These are phyloP conservation scores for Talaromyces sp. DNA, from an alignment of 2,329 filamentous ascomycete genomes.

Conservation along the genomic window DNA sequence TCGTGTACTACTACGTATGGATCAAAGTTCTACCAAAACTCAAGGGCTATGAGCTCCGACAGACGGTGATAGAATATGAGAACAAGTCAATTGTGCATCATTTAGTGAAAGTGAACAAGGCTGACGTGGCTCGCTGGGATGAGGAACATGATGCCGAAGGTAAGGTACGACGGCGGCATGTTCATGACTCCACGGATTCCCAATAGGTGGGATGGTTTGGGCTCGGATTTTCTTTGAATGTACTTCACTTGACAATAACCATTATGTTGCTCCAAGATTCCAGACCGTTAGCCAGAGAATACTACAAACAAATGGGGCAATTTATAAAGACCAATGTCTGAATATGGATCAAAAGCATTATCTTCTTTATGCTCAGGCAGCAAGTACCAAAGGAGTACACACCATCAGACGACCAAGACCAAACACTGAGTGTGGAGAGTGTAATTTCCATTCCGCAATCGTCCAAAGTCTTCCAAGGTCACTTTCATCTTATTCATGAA, in stretches of 20 bases:
- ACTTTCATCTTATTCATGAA: not conserved
- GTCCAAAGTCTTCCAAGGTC: not conserved
- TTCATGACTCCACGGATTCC: not conserved
- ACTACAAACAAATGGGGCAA: no score
- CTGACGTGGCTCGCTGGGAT: slow-evolving; percentile 54
- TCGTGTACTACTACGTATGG: slow-evolving; percentile 56
- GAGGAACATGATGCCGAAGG: slow-evolving; percentile 50
- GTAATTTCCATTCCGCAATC: no score
- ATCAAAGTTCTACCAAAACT: slow-evolving; percentile 52
- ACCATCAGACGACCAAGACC: no score
- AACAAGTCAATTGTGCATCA: slow-evolving; percentile 45
- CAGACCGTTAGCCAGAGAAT: not conserved
- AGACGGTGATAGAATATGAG: slow-evolving; percentile 51
- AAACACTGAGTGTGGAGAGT: no score
- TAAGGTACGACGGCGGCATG: slow-evolving; percentile 16
- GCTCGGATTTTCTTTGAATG: not conserved
- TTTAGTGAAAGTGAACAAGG: slow-evolving; percentile 52
- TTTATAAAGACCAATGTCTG: no score
- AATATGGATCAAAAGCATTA: no score
- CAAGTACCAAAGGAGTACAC: no score
- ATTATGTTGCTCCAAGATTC: no score
- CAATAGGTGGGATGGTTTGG: not conserved
- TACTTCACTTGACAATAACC: no score
- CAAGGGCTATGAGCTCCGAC: slow-evolving; percentile 51
- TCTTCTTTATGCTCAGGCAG: no score